These are phyloP conservation scores for Trichoderma parareesei DNA, from an alignment of 495 filamentous ascomycete species.

Conservation along the genomic window DNA sequence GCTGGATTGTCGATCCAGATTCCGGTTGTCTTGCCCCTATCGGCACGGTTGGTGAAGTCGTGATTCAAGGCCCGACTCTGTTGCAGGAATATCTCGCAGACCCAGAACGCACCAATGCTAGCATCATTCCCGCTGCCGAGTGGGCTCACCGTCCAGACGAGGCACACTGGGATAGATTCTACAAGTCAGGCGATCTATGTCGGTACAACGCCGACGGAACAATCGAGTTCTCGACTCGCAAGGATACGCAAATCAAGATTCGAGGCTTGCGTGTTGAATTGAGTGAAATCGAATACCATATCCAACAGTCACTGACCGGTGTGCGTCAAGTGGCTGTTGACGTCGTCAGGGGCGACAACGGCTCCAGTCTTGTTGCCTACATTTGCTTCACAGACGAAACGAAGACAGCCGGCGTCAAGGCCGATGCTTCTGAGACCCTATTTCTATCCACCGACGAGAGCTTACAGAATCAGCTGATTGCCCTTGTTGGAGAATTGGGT, in stretches of 20 bases:
- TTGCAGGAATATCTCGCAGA: constrained; percentile 38
- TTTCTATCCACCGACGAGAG: background rate
- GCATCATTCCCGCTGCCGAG: background rate
- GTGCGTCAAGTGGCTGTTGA: constrained; percentile 38
- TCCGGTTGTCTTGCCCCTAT: constrained; percentile 32
- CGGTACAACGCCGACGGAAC: constrained; percentile 10
- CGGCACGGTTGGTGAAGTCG: constrained; percentile 37
- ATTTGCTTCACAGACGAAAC: background rate
- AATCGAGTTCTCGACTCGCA: constrained; percentile 38
- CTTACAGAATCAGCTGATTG: background rate
- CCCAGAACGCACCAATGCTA: constrained; percentile 17
- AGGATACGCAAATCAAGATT: constrained; percentile 9
- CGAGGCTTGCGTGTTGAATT: constrained; percentile 34
- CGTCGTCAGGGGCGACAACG: constrained; percentile 22
- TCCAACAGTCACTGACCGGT: background rate
- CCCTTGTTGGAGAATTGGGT: background rate
- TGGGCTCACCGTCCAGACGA: background rate
- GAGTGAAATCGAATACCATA: constrained; percentile 30
- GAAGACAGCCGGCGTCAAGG: background rate
- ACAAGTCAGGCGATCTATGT: constrained; percentile 16
- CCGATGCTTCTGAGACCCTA: background rate
- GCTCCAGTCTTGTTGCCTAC: background rate
- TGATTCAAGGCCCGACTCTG: constrained; percentile 48
- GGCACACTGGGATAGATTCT: background rate
- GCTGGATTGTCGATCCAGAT: constrained; percentile 18